Evolutionary conservation across 2,329 filamentous ascomycete species (phyloP), one percentile per base, ranked within the genome.

Genomic region (Cercospora zeae-maydis): DNA sequence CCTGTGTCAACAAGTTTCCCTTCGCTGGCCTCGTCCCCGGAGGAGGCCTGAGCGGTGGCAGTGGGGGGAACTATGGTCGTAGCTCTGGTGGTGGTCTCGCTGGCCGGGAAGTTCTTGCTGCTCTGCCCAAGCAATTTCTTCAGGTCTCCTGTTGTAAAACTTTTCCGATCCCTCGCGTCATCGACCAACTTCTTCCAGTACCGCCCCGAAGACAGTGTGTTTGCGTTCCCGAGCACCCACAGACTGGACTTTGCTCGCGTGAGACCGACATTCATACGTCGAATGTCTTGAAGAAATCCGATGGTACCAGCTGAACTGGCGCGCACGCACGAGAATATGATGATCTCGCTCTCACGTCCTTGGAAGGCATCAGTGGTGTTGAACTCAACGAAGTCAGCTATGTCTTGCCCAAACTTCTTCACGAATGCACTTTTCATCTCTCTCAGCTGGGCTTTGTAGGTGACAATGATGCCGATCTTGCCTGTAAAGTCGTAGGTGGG

Each of bases 341-440:
- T 98, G 66, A 99, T 89, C 74, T 99, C 95, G 72, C 92, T 95
- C 77, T 99, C 95, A 69, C 96, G 88, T 66, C 95, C 95, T 76
- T 99, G 92, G 76, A 97, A 99, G 16, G 95, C 96, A 78, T 99
- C 95, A 0, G 95, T 99, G 0, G 95, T 99, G 76, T 99, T 99
- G 84, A 99, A 99, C 69, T 99, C 96, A 67, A 99, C 89, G 19
- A 84, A 84, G 33, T 90, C 88, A 24, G 88, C 83, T 67, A 99
- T 92, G 0, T 76, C 78, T 3, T 90, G 85, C 36, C 93, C 92
- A 72, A 90, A 98, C 47, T 82, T 82, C 13, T 83, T 79, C 8
- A 82, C 79, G 75, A 99, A 99, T 1, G 88, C 87, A 52, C 83
- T 81, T 67, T 90, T 92, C 63, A 99, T 82, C 75, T 92, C 88